Conservation (phyloP, 2,329 filamentous ascomycete species). For the Arthrobotrys iridis region DNA sequence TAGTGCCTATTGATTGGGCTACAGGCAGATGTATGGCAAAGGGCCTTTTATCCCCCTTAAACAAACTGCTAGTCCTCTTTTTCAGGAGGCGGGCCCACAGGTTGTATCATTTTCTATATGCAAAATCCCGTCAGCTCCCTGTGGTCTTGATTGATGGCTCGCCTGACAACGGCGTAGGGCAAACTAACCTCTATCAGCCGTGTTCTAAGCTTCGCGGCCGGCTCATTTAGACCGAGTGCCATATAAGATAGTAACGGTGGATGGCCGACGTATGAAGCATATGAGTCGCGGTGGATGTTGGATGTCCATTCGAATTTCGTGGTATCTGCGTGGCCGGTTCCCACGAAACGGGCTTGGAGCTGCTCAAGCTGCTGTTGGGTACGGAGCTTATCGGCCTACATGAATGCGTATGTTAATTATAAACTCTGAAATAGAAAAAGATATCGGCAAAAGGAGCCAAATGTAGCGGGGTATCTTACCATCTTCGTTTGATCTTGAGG, state of each 20-base stretch:
- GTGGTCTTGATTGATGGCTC: not conserved
- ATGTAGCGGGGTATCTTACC: constrained; percentile 22
- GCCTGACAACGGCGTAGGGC: not conserved
- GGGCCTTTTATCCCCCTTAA: not conserved
- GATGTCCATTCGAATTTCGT: constrained; percentile 96
- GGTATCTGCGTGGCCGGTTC: constrained; percentile 95
- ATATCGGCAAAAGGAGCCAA: not conserved
- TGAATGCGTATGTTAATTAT: not conserved
- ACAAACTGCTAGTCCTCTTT: constrained; percentile 62
- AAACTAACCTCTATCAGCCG: constrained; percentile 76
- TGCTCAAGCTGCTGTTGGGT: constrained; percentile 97
- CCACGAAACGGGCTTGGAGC: constrained; percentile 93
- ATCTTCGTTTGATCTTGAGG: constrained; percentile 1
- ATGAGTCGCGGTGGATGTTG: constrained; percentile 94
- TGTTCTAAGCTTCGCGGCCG: constrained; percentile 79
- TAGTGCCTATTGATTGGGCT: not conserved
- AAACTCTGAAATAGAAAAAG: not conserved
- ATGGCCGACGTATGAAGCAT: constrained; percentile 88
- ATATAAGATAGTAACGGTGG: constrained; percentile 88
- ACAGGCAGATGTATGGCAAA: not conserved
- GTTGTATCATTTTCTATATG: constrained; percentile 73
- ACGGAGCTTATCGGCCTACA: constrained; percentile 91
- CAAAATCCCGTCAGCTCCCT: constrained; percentile 17
- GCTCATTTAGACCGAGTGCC: constrained; percentile 86
- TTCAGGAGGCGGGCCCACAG: constrained; percentile 73